phyloP scores from a whole-genome alignment of 176 grass and related monocot genomes.

The Cenchrus americanus region DNA sequence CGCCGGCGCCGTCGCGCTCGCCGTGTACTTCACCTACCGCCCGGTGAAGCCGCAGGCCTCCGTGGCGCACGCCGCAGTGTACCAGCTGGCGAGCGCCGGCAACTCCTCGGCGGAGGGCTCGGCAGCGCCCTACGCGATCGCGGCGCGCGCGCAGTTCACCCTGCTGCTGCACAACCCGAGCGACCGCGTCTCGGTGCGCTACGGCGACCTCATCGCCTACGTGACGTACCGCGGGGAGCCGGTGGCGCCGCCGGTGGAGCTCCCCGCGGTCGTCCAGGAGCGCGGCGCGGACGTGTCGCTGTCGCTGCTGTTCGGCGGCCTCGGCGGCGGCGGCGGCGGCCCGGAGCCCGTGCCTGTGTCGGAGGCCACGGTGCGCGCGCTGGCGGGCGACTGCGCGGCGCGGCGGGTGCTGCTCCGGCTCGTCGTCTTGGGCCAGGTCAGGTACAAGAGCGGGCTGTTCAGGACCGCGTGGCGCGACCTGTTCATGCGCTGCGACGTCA shows the following conservation, averaged over 20 bases:
- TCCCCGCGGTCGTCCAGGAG: conserved; percentile 61
- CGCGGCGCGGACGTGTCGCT: conserved; percentile 43
- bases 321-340: conserved; percentile 45
- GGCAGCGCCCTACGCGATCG: conserved; percentile 5
- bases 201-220: conserved; percentile 55
- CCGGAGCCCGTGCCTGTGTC: conserved; percentile 59
- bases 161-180: conserved; percentile 80
- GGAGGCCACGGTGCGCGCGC: conserved; percentile 41
- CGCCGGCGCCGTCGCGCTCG: conserved; percentile 33
- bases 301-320: conserved; percentile 44
- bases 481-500: conserved; percentile 66
- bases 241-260: conserved; percentile 51
- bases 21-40: conserved; percentile 64
- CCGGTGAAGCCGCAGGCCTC: conserved; percentile 61
- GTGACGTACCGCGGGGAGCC: conserved; percentile 60
- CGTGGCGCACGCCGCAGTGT: conserved; percentile 53
- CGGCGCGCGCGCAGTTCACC: conserved; percentile 52
- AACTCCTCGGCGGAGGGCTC: not conserved
- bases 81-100: conserved; percentile 30
- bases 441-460: conserved; percentile 65
- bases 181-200: conserved; percentile 53
- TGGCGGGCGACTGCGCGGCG: conserved; percentile 53
- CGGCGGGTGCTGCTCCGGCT: conserved; percentile 58
- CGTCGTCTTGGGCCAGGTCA: conserved; percentile 66
- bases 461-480: conserved; percentile 58